A percentile compares a stretch with the other conserved stretches of the same genome.
Conservation (phyloP, 305 asterid genomes). For the Fraxinus albicans region DNA sequence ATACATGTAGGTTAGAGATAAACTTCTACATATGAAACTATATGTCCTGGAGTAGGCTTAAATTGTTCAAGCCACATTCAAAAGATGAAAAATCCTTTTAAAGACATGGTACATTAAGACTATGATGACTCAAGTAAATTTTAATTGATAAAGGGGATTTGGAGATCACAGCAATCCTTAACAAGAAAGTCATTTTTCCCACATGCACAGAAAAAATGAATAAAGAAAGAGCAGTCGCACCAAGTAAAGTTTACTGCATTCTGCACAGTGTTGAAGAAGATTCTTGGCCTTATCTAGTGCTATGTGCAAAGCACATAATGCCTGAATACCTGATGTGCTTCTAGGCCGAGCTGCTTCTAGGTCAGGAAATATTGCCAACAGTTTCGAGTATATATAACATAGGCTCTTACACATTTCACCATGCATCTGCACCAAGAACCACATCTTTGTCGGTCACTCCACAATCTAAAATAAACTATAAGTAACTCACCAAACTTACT, state of each 20-base stretch:
- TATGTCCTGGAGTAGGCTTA: background rate
- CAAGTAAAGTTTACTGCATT: slow-evolving; percentile 96
- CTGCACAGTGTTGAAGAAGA: slow-evolving; percentile 90
- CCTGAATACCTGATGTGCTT: slow-evolving; percentile 98
- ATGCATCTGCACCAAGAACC: slow-evolving; percentile 66
- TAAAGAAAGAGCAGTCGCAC: slow-evolving; percentile 36
- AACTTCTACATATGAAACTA: slow-evolving; percentile 8
- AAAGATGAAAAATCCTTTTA: background rate
- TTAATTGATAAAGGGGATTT: background rate
- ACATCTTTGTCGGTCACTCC: slow-evolving; percentile 19
- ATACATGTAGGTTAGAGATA: background rate
- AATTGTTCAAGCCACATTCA: slow-evolving; percentile 16
- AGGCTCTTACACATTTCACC: slow-evolving; percentile 93
- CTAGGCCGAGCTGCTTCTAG: slow-evolving; percentile 93
- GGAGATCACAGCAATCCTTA: background rate
- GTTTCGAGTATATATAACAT: slow-evolving; percentile 64
- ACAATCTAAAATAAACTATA: background rate
- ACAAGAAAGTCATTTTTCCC: slow-evolving; percentile 1
- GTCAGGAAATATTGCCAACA: slow-evolving; percentile 89
- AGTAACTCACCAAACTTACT: background rate
- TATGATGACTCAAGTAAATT: background rate
- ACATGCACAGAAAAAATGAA: background rate
- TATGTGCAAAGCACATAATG: slow-evolving; percentile 90
- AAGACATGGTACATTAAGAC: background rate
- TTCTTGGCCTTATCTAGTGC: slow-evolving; percentile 96